Base-by-base conservation (phyloP, 192 early-diverging fungal species). In the Cladochytrium replicatum region DNA sequence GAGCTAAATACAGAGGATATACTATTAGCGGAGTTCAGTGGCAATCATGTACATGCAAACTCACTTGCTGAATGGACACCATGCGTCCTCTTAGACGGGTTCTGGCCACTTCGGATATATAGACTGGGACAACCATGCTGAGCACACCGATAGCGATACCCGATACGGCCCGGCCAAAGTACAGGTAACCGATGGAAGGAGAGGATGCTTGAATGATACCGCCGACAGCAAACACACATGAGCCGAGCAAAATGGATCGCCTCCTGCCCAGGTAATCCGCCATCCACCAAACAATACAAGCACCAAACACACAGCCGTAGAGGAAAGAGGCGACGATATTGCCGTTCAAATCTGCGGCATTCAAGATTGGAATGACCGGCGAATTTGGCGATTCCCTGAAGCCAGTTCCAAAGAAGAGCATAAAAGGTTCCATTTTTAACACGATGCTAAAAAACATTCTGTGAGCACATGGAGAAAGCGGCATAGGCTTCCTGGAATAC, bases 1-100 rank as follows among this genome's bases (percentile, higher is more conserved):
- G 4, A 50, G 30, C 21, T 48, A 22, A 50, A 49, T 49, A 48
- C 49, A 42, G 45, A 51, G 45, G 30, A 51, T 1, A 50, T 21
- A 21, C 24, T 19, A n/a, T n/a, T n/a, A n/a, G 21, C 5, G 17
- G 13, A 27, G 11, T 44, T 13, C 22, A 44, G 13, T 13, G 13
- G 11, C 32, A 37, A 27, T 11, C 11, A 44, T 27, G 32, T 37
- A 27, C 13, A 37, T 11, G 11, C 22, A 26, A 11, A 11, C 11
- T 44, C 13, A 44, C n/a, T 17, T 44, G 43, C 32, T 44, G 43
- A 44, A 44, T 17, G 11, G 43, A 13, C 13, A 44, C 32, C 13
- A 44, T 13, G 11, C 32, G 13, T 27, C 50, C 50, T 50, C 50
- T 43, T 6, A 2, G 21, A 0, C 22, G 22, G 6, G 41, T 38